Evolutionary conservation across 1,139 yeast genomes (phyloP).

Genomic region (Pneumocystis oryctolagi): DNA sequence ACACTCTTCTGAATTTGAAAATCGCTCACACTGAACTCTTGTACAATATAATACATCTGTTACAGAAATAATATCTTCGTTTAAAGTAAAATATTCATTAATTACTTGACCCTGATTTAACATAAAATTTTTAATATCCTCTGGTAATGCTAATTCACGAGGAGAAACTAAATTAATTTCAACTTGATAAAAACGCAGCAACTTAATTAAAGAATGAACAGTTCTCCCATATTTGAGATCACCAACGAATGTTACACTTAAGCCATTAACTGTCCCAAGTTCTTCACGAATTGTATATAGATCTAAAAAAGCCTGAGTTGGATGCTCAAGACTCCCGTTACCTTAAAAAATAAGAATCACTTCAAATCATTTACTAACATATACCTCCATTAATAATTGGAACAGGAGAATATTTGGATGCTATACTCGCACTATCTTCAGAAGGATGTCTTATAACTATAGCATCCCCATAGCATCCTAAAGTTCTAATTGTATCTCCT

Average conservation of each 20-base stretch:
- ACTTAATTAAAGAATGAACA: constrained; percentile 86
- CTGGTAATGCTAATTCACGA: constrained; percentile 70
- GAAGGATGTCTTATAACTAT: constrained; percentile 93
- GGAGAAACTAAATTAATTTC: constrained; percentile 88
- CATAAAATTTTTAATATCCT: constrained; percentile 51
- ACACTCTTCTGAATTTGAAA: constrained; percentile 58
- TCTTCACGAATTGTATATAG: constrained; percentile 97
- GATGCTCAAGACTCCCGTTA: constrained; percentile 83
- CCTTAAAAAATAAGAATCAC: constrained; percentile 27
- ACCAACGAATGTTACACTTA: constrained; percentile 97
- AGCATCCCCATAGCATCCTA: constrained; percentile 94
- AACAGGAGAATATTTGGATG: constrained; percentile 91
- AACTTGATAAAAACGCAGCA: constrained; percentile 84
- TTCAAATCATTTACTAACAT: constrained; percentile 8
- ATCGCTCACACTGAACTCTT: constrained; percentile 95
- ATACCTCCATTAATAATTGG: constrained; percentile 92
- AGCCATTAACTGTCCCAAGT: constrained; percentile 94
- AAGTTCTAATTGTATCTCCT: constrained; percentile 88
- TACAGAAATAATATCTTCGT: constrained; percentile 68
- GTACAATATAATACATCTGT: constrained; percentile 96
- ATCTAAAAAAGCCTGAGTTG: constrained; percentile 95
- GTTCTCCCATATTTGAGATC: constrained; percentile 97
- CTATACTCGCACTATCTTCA: constrained; percentile 80
- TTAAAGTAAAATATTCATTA: constrained; percentile 57
- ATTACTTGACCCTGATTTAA: constrained; percentile 51